Evolutionary conservation across 2,329 filamentous ascomycete species (phyloP).

Genomic region (Colletotrichum falcatum): DNA sequence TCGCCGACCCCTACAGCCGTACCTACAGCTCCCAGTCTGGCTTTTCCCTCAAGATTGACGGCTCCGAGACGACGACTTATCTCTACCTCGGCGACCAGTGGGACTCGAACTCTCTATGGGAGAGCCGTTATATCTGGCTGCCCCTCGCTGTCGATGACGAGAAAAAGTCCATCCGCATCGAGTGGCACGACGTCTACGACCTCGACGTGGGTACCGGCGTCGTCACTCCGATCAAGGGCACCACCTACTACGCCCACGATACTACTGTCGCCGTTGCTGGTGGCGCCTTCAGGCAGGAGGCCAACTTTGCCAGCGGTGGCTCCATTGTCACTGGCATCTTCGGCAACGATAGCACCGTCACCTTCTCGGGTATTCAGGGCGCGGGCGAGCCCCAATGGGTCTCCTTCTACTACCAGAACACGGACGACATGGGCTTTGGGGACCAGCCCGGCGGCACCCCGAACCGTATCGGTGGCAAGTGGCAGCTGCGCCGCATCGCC

Average conservation of each 20-base stretch:
- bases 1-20: constrained; percentile 61
- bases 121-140: constrained; percentile 67
- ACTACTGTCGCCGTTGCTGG: constrained; percentile 56
- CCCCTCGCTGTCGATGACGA: constrained; percentile 64
- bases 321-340: constrained; percentile 63
- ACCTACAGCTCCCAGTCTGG: constrained; percentile 66
- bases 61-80: constrained; percentile 61
- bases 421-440: constrained; percentile 71
- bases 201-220: constrained; percentile 63
- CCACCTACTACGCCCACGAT: constrained; percentile 58
- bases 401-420: constrained; percentile 69
- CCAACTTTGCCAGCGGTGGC: constrained; percentile 59
- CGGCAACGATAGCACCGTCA: constrained; percentile 64
- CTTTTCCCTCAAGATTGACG: constrained; percentile 60
- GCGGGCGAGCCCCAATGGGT: constrained; percentile 64
- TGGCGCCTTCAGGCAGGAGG: constrained; percentile 63
- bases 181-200: constrained; percentile 67
- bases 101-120: constrained; percentile 65
- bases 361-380: constrained; percentile 57
- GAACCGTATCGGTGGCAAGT: constrained; percentile 69
- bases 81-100: constrained; percentile 63
- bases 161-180: constrained; percentile 59
- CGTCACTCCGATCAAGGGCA: constrained; percentile 59
- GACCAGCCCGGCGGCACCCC: constrained; percentile 66
- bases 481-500: constrained; percentile 70